These are phyloP conservation scores for Orbilia blumenaviensis DNA, from an alignment of 2,329 filamentous ascomycete genomes.

Conservation along the genomic window DNA sequence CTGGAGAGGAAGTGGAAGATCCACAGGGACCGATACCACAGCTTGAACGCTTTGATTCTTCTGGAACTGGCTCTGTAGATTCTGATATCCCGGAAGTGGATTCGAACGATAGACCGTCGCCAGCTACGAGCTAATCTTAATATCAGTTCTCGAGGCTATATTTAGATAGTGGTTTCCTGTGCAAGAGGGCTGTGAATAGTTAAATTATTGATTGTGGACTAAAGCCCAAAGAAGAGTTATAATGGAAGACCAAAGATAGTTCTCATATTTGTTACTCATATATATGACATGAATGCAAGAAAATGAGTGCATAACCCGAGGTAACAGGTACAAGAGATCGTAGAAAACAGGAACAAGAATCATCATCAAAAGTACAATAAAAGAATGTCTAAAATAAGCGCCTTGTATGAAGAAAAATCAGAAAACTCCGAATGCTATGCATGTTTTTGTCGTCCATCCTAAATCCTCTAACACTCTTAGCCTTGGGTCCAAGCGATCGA, in stretches of 20 bases:
- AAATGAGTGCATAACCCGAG: not conserved
- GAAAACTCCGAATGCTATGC: slow-evolving; percentile 11
- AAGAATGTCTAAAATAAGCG: slow-evolving; percentile 12
- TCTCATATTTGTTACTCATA: not conserved
- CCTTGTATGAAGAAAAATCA: not conserved
- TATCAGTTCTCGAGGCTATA: too few relatives aligned
- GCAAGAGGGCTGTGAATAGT: too few relatives aligned
- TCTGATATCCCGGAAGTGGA: not conserved
- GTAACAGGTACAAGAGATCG: not conserved
- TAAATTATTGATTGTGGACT: too few relatives aligned
- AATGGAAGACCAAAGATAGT: not conserved
- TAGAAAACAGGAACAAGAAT: not conserved
- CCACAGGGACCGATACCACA: not conserved
- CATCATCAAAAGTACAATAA: not conserved
- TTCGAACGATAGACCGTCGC: not conserved
- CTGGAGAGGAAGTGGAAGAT: not conserved
- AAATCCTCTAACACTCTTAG: too few relatives aligned
- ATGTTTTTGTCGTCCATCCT: not conserved
- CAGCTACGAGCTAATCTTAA: too few relatives aligned
- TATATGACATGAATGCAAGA: not conserved
- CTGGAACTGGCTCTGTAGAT: not conserved
- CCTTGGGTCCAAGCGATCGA: too few relatives aligned
- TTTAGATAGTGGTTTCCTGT: too few relatives aligned
- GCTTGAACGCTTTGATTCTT: not conserved
- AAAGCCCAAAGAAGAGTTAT: too few relatives aligned